phyloP scores from a whole-genome alignment of 345 rosid genomes.

The Abelmoschus esculentus region DNA sequence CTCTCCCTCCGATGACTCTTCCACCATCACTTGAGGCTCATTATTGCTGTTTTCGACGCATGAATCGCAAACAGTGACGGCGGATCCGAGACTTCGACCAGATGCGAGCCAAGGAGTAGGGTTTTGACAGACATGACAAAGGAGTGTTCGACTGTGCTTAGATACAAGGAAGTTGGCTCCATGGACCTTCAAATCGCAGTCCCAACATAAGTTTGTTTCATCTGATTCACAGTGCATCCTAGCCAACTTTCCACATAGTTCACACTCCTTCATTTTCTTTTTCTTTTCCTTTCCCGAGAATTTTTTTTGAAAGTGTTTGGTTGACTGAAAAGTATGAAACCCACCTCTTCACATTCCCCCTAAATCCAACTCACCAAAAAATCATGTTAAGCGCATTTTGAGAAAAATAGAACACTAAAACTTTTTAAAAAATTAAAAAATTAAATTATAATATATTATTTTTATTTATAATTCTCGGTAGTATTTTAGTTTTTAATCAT shows the following conservation, averaged over 20 bases:
- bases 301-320: too few relatives aligned
- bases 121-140: constrained; percentile 68
- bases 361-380: too few relatives aligned
- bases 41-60: constrained; percentile 19
- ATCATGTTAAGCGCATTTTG: too few relatives aligned
- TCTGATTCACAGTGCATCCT: constrained; percentile 79
- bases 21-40: neutral
- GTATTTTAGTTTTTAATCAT: neutral
- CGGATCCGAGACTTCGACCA: constrained; percentile 41
- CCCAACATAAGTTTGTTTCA: constrained; percentile 71
- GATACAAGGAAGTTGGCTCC: constrained; percentile 82
- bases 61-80: constrained; percentile 52
- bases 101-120: constrained; percentile 80
- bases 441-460: too few relatives aligned
- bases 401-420: too few relatives aligned
- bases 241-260: constrained; percentile 52
- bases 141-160: constrained; percentile 68
- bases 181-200: constrained; percentile 76
- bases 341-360: too few relatives aligned
- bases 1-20: constrained; percentile 6
- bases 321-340: too few relatives aligned
- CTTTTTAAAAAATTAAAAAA: too few relatives aligned
- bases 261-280: constrained; percentile 47
- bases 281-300: neutral
- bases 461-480: too few relatives aligned